Percentiles rank a stretch among this genome's conserved stretches.
Conservation (phyloP, 441 rosid species). For the Aquilaria agallochum region DNA sequence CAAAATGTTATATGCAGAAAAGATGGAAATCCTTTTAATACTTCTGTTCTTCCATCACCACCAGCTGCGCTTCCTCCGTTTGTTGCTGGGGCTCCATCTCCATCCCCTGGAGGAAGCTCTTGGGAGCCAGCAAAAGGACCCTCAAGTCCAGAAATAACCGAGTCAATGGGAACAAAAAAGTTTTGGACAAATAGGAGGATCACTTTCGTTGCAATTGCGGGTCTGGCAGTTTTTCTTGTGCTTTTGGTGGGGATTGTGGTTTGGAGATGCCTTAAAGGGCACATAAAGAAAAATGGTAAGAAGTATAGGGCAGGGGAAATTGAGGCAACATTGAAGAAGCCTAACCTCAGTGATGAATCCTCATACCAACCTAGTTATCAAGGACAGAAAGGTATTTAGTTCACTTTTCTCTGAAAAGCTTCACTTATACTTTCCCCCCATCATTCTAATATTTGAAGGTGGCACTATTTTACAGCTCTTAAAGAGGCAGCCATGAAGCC, state of each 20-base stretch:
- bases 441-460: constrained; percentile 9
- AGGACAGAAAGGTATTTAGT: constrained; percentile 45
- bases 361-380: constrained; percentile 22
- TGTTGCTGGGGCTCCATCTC: constrained; percentile 42
- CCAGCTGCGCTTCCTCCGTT: constrained; percentile 43
- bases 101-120: constrained; percentile 22
- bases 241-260: constrained; percentile 44
- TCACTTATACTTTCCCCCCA: background rate
- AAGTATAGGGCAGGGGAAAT: constrained; percentile 22
- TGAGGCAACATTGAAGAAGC: constrained; percentile 21
- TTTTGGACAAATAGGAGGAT: constrained; percentile 37
- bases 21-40: constrained; percentile 92
- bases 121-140: constrained; percentile 33
- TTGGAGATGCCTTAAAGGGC: constrained; percentile 39
- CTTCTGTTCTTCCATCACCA: constrained; percentile 61
- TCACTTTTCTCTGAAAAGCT: constrained; percentile 10
- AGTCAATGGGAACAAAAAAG: constrained; percentile 32
- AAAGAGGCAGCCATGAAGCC: constrained; percentile 33
- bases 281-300: constrained; percentile 19
- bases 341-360: constrained; percentile 29
- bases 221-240: constrained; percentile 31
- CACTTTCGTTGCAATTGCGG: constrained; percentile 38
- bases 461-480: constrained; percentile 34
- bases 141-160: constrained; percentile 30
- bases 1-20: constrained; percentile 45